These are phyloP conservation scores for Syzygium oleosum DNA, from an alignment of 345 rosid species.

Conservation along the genomic window DNA sequence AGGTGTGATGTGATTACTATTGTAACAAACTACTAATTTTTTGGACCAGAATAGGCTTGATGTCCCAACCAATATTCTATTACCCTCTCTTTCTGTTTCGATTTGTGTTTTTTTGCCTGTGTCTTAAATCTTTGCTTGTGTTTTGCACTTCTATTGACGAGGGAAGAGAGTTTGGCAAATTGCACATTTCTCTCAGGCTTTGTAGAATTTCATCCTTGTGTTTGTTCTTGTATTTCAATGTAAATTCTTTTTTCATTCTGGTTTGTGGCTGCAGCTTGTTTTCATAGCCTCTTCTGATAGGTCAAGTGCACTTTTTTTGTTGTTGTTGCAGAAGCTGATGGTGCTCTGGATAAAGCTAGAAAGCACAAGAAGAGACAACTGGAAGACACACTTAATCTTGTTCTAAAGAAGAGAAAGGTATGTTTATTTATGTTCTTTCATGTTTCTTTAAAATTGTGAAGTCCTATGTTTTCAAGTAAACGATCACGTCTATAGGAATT, in stretches of 20 bases:
- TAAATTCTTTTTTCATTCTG: neutral
- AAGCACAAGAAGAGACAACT: conserved; percentile 99
- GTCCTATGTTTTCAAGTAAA: neutral
- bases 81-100: neutral
- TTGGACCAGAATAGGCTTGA: neutral
- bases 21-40: neutral
- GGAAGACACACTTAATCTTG: conserved; percentile 92
- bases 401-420: conserved; percentile 90
- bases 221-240: neutral
- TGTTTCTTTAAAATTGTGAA: neutral
- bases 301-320: neutral
- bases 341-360: conserved; percentile 98
- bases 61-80: neutral
- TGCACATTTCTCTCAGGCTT: neutral
- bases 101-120: neutral
- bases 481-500: neutral
- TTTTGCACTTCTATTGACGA: neutral
- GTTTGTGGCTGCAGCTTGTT: neutral
- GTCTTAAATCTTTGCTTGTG: neutral
- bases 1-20: neutral
- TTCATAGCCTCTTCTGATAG: neutral
- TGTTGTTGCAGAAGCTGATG: conserved; percentile 86
- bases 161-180: neutral
- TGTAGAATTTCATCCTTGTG: neutral
- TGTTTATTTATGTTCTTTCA: neutral